phyloP scores from a whole-genome alignment of 164 flowering plant genomes.

The Chimonanthus salicifolius region DNA sequence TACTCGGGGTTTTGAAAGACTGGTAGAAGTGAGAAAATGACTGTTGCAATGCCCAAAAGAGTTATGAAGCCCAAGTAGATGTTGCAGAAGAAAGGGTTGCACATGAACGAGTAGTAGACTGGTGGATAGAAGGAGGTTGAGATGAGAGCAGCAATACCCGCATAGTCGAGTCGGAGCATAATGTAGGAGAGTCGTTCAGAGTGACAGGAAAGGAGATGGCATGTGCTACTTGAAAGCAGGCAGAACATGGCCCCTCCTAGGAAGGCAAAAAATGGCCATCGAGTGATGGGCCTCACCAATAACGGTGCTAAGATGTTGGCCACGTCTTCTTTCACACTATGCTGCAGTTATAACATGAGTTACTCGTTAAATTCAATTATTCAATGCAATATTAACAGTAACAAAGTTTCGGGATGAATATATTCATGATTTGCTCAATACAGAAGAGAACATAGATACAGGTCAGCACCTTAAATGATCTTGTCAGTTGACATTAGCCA shows the following conservation, averaged over 20 bases:
- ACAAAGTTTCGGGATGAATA: too few relatives aligned
- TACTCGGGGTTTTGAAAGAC: constrained; percentile 77
- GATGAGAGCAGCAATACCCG: constrained; percentile 95
- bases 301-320: constrained; percentile 73
- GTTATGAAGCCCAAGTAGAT: constrained; percentile 84
- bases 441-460: too few relatives aligned
- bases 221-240: constrained; percentile 84
- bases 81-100: constrained; percentile 80
- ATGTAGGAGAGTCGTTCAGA: constrained; percentile 76
- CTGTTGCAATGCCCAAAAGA: constrained; percentile 59
- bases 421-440: too few relatives aligned
- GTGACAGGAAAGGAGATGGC: constrained; percentile 91
- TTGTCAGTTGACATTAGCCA: too few relatives aligned
- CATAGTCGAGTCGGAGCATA: constrained; percentile 89
- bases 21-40: constrained; percentile 68
- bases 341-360: constrained; percentile 36
- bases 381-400: too few relatives aligned
- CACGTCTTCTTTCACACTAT: constrained; percentile 56
- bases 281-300: constrained; percentile 64
- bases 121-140: constrained; percentile 90
- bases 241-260: constrained; percentile 99
- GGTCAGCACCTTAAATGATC: too few relatives aligned
- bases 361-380: background rate
- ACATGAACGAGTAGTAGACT: constrained; percentile 96
- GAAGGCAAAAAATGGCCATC: constrained; percentile 95